Conservation (phyloP, 805 yeast species). For the Kodamaea nitidulidarum region DNA sequence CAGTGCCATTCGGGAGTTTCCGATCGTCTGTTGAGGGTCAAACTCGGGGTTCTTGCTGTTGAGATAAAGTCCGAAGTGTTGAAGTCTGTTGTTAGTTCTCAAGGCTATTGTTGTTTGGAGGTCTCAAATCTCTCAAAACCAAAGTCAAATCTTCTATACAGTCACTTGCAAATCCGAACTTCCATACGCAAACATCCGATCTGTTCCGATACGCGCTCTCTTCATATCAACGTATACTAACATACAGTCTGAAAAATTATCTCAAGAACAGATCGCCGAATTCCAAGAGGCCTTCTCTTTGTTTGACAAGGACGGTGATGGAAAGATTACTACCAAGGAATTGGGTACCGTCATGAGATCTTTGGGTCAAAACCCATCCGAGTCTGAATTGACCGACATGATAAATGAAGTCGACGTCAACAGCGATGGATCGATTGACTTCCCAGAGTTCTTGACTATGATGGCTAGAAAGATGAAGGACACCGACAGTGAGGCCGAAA, state of each 20-base stretch:
- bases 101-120: too few species aligned
- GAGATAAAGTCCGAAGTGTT: too few species aligned
- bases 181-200: too few species aligned
- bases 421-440: conserved; percentile 71
- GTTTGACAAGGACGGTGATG: conserved; percentile 95
- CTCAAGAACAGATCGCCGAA: conserved; percentile 94
- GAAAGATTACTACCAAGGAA: conserved; percentile 92
- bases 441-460: conserved; percentile 46
- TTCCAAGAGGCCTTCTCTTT: conserved; percentile 97
- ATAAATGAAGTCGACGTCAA: conserved; percentile 96
- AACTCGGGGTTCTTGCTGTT: too few species aligned
- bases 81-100: too few species aligned
- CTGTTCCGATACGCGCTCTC: too few species aligned
- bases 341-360: conserved; percentile 98
- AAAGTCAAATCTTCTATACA: too few species aligned
- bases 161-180: too few species aligned
- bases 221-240: too few species aligned
- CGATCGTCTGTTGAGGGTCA: too few species aligned
- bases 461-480: conserved; percentile 75
- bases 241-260: conserved; percentile 73
- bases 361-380: conserved; percentile 96
- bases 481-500: conserved; percentile 94
- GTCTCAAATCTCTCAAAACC: too few species aligned
- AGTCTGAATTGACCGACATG: conserved; percentile 92
- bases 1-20: too few species aligned